Percentiles rank a stretch among this genome's conserved stretches.
Evolutionary conservation across 306 rosid genomes (phyloP).

Genomic region (Astragalus glycyphyllos): DNA sequence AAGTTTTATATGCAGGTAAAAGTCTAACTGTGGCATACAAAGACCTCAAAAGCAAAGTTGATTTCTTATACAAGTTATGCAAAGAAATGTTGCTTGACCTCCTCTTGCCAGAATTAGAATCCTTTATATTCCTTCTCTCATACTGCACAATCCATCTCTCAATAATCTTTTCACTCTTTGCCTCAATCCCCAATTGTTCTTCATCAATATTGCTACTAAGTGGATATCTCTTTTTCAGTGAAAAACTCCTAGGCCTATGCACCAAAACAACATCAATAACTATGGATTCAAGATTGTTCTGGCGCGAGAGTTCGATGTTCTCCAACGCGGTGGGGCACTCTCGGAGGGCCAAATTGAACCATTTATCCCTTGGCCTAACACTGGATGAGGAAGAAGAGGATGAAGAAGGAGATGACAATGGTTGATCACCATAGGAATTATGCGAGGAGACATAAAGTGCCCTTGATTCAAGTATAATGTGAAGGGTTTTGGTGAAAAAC

Average conservation of each 20-base stretch:
- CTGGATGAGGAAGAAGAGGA: conserved; percentile 71
- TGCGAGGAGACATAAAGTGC: conserved; percentile 62
- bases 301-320: conserved; percentile 70
- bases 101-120: conserved; percentile 58
- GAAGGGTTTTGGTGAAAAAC: conserved; percentile 77
- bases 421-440: conserved; percentile 64
- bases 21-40: conserved; percentile 79
- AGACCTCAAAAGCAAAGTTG: conserved; percentile 76
- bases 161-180: conserved; percentile 67
- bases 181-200: conserved; percentile 57
- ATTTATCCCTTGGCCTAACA: conserved; percentile 80
- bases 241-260: conserved; percentile 58
- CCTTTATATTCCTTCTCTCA: conserved; percentile 64
- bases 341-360: conserved; percentile 84
- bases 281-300: conserved; percentile 63
- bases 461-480: conserved; percentile 85
- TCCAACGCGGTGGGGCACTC: conserved; percentile 74
- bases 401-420: conserved; percentile 63
- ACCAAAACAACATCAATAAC: conserved; percentile 83
- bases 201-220: conserved; percentile 52
- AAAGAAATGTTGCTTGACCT: conserved; percentile 61
- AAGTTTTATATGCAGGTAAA: conserved; percentile 72
- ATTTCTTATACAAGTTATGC: conserved; percentile 68
- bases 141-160: conserved; percentile 89
- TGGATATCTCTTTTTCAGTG: conserved; percentile 50